phyloP scores from a whole-genome alignment of 2,329 filamentous ascomycete species.

The Tothia fuscella region DNA sequence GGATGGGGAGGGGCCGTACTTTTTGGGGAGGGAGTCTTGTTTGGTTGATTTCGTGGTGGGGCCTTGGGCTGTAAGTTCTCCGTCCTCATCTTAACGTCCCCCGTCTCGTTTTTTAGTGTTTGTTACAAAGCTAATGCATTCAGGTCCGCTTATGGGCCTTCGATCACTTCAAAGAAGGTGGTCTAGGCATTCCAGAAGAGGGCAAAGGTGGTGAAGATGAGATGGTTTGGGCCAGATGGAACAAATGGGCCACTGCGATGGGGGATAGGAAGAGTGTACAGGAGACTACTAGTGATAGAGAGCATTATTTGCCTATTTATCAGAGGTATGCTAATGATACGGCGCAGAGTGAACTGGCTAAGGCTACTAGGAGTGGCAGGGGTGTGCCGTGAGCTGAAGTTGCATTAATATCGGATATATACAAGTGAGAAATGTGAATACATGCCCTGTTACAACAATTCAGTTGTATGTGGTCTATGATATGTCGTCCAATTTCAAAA shows the following conservation, averaged over 20 bases:
- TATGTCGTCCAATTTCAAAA: no score
- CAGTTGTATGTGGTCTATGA: no score
- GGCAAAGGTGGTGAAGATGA: constrained; percentile 42
- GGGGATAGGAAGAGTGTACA: constrained; percentile 48
- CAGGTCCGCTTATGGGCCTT: constrained; percentile 53
- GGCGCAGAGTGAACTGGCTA: constrained; percentile 36
- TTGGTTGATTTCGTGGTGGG: constrained; percentile 60
- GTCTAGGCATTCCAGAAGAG: constrained; percentile 36
- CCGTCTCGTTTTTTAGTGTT: background rate
- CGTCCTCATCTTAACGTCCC: no score
- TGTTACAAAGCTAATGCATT: background rate
- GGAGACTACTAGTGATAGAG: constrained; percentile 55
- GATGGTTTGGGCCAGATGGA: constrained; percentile 51
- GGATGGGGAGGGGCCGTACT: constrained; percentile 51
- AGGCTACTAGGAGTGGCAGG: constrained; percentile 43
- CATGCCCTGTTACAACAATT: no score
- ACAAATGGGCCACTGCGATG: constrained; percentile 50
- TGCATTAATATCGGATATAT: no score
- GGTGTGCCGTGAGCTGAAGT: constrained; percentile 49
- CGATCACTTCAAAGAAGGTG: constrained; percentile 61
- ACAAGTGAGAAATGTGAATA: no score
- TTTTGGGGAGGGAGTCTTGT: constrained; percentile 50
- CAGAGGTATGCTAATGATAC: constrained; percentile 35
- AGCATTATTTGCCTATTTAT: constrained; percentile 58
- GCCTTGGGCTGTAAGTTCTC: constrained; percentile 50